Base-by-base conservation (phyloP, 2,329 filamentous ascomycete species). In the Stachybotrys chartarum region DNA sequence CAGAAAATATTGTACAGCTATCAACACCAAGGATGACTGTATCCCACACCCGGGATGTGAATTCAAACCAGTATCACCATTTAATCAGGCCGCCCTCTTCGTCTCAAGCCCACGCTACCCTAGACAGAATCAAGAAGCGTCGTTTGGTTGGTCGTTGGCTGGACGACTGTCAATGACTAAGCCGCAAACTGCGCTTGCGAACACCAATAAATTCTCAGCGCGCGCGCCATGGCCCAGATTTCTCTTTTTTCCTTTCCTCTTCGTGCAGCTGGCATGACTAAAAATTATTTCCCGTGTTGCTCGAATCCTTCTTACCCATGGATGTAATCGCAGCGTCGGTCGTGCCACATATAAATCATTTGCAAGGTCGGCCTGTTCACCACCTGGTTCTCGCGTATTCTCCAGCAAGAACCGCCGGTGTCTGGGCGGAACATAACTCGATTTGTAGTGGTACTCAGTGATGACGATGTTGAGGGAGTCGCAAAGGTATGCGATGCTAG, bases 241-340 rank as follows among this genome's bases (percentile, higher is more conserved):
- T 60, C 54, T 54, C 50, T 60, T 66, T 68, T 65, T 72, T 68
- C 72, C 71, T 75, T 74, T 74, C 66, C 72, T 81, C 84, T 80
- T 90, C 78, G 86, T 91, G 88, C 87, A 87, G 88, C 87, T 77
- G 85, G 84, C 84, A 86, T 83, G 79, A 86, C 81, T 75, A 74
- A 70, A 75, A 79, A 77, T 74, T 77, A 70, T 82, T 82, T 81
- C 83, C 87, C 87, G 84, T 89, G 86, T 91, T 91, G 87, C 87
- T 88, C 86, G 82, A 79, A 78, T 85, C 77, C 76, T 69, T 69
- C 70, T 68, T 14, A 42, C 14, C 65, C 72, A 84, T 79, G 78
- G 77, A 80, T 77, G 60, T 60, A 60, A 67, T 74, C 74, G 72
- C 65, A 84, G 87, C 86, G 88, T 91, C 88, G 85, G 82, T 87